These are phyloP conservation scores for Venturia effusa DNA, from an alignment of 2,329 filamentous ascomycete species.

Conservation along the genomic window DNA sequence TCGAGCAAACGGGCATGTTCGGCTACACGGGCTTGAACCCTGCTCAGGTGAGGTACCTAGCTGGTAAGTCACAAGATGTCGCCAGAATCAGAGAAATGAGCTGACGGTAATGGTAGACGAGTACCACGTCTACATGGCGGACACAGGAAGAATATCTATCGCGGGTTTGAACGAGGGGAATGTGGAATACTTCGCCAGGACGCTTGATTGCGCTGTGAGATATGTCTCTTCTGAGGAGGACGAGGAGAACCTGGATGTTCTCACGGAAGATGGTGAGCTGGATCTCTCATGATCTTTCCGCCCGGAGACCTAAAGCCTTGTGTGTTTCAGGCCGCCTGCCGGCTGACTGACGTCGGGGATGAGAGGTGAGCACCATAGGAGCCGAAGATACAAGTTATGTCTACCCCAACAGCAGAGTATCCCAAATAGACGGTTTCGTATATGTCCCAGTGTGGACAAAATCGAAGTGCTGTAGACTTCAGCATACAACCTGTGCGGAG, in stretches of 20 bases:
- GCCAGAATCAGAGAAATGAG: neutral
- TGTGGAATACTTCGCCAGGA: conserved; percentile 16
- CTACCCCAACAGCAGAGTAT: no score
- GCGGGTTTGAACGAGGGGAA: conserved; percentile 20
- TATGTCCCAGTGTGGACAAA: no score
- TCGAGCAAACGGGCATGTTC: conserved; percentile 32
- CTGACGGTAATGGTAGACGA: conserved; percentile 14
- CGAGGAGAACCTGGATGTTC: neutral
- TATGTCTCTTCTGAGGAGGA: neutral
- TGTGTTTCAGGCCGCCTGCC: no score
- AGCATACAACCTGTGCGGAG: no score
- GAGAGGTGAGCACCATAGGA: no score
- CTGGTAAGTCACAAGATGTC: neutral
- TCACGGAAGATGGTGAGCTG: neutral
- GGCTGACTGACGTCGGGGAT: no score
- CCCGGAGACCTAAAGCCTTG: neutral
- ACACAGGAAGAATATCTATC: conserved; percentile 24
- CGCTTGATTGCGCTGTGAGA: conserved; percentile 11
- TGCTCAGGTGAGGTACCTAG: conserved; percentile 22
- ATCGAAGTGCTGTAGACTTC: no score
- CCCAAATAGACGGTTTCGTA: no score
- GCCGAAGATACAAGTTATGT: no score
- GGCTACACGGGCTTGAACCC: conserved; percentile 25
- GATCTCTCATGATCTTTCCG: neutral
- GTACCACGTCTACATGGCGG: conserved; percentile 27